Percentiles rank a stretch among this genome's conserved stretches.
Conservation (phyloP, 139 green algal species). For the Chlamydomonas urium region DNA sequence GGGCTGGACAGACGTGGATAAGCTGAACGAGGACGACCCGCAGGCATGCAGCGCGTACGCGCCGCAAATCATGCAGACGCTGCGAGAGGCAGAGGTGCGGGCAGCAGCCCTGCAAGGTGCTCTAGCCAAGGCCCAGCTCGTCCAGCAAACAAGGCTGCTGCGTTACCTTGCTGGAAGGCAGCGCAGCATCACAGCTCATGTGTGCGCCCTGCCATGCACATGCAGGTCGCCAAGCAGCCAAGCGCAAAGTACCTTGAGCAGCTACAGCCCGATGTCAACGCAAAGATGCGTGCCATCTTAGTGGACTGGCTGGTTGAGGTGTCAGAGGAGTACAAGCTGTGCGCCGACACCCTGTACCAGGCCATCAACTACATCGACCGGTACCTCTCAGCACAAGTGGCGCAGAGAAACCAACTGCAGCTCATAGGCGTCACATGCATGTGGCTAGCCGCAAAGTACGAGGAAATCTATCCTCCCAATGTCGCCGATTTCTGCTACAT, state of each 20-base stretch:
- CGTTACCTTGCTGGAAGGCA: no score
- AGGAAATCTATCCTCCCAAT: slow-evolving; percentile 95
- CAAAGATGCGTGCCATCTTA: slow-evolving; percentile 89
- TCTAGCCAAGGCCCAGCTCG: no score
- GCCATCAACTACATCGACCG: slow-evolving; percentile 85
- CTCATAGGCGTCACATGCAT: slow-evolving; percentile 88
- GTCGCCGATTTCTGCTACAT: slow-evolving; percentile 83
- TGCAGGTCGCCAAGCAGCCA: slow-evolving; percentile 59
- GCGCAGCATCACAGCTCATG: no score
- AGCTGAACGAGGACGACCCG: slow-evolving; percentile 57
- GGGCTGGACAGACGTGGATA: slow-evolving; percentile 72
- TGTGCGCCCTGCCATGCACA: not conserved
- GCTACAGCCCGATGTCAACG: slow-evolving; percentile 85
- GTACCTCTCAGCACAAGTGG: slow-evolving; percentile 64
- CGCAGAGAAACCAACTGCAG: slow-evolving; percentile 46
- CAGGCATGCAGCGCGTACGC: slow-evolving; percentile 75
- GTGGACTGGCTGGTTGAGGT: slow-evolving; percentile 98
- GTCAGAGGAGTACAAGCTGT: slow-evolving; percentile 89
- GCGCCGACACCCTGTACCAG: slow-evolving; percentile 89
- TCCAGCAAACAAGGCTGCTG: no score
- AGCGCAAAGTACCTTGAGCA: slow-evolving; percentile 65
- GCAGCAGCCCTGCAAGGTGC: no score
- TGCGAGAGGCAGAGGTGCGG: slow-evolving; percentile 65
- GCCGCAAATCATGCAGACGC: slow-evolving; percentile 66
- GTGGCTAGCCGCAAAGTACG: slow-evolving; percentile 94